Base-by-base conservation (phyloP, 2,329 filamentous ascomycete species). In the Mollisia scopiformis region DNA sequence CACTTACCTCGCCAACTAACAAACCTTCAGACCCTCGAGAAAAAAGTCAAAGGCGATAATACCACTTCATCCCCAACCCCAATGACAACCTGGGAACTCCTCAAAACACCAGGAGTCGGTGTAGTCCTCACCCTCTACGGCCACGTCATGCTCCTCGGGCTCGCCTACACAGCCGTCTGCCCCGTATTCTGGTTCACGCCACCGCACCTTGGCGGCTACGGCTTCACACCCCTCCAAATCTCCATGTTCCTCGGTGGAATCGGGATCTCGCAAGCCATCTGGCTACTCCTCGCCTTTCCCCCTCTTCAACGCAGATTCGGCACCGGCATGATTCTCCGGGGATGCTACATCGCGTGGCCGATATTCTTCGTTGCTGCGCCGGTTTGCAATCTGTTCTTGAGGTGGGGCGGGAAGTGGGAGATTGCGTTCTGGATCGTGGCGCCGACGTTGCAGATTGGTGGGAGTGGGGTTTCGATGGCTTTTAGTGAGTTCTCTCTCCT, bases 271-370 rank as follows among this genome's bases (percentile, higher is more conserved):
- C 91, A 94, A 73, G 85, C 89, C 1, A 59, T 84, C 6, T 94
- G 90, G 90, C 82, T 92, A 1, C 79, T 94, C 0, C 64, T 91
- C 14, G 78, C 82, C 31, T 93, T 94, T 70, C 90, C 91, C 1
- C 77, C 80, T 0, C 73, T 94, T 1, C 90, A 94, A 70, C 78
- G 75, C 35, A 83, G 84, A 21, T 73, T 87, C 23, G 89, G 90
- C 10, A 93, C 89, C 6, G 87, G 86, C 25, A 83, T 81, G 3
- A 78, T 93, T 0, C 76, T 94, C 62, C 80, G 82, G 5, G 65
- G 76, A 8, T 90, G 88, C 71, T 82, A 81, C 1, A 65, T 71
- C 31, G 76, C 71, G 0, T 93, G 89, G 77, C 89, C 90, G 0
- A 70, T 87, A 53, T 88, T 91, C 71, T 88, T 92, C 71, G 71